phyloP scores from a whole-genome alignment of 2,329 filamentous ascomycete genomes.

The Aulographum hederae region DNA sequence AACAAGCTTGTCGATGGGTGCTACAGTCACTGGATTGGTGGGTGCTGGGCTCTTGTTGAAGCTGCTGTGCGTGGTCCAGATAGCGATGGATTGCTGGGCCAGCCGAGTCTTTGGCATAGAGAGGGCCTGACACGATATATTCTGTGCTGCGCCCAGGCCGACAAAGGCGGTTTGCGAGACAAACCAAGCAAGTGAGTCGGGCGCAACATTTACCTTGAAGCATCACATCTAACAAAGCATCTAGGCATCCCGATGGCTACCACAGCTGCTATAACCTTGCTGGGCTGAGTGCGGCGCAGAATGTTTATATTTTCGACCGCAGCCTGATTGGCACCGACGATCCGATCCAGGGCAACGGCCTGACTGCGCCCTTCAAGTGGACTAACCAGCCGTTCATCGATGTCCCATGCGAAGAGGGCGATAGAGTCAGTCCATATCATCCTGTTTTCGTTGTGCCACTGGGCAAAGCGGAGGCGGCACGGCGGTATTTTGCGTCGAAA shows the following conservation, averaged over 20 bases:
- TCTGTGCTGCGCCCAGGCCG: slow-evolving; percentile 65
- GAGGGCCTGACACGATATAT: slow-evolving; percentile 82
- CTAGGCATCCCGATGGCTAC: slow-evolving; percentile 54
- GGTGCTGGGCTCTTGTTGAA: slow-evolving; percentile 83
- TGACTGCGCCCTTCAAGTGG: slow-evolving; percentile 4
- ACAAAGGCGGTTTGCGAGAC: slow-evolving; percentile 70
- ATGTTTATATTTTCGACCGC: slow-evolving; percentile 38
- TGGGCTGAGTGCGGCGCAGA: slow-evolving; percentile 67
- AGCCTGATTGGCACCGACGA: slow-evolving; percentile 21
- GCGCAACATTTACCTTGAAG: slow-evolving; percentile 3
- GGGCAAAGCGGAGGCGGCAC: slow-evolving; percentile 44
- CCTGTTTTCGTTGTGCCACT: slow-evolving; percentile 75
- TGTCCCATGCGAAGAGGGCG: slow-evolving; percentile 47
- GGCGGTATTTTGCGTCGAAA: slow-evolving; percentile 44
- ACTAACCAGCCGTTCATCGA: slow-evolving; percentile 25
- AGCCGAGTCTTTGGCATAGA: slow-evolving; percentile 43
- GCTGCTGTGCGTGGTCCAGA: slow-evolving; percentile 44
- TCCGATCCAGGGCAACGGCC: slow-evolving; percentile 7
- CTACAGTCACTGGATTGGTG: slow-evolving; percentile 95
- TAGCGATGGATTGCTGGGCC: slow-evolving; percentile 7
- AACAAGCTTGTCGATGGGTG: slow-evolving; percentile 98
- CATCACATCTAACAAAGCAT: background rate
- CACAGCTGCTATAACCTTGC: slow-evolving; percentile 85
- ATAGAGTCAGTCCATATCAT: slow-evolving; percentile 54
- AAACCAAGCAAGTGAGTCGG: slow-evolving; percentile 64